Evolutionary conservation across 2,329 filamentous ascomycete species (phyloP), one percentile per base, ranked within the genome.

Genomic region (Chaetomium sp.): DNA sequence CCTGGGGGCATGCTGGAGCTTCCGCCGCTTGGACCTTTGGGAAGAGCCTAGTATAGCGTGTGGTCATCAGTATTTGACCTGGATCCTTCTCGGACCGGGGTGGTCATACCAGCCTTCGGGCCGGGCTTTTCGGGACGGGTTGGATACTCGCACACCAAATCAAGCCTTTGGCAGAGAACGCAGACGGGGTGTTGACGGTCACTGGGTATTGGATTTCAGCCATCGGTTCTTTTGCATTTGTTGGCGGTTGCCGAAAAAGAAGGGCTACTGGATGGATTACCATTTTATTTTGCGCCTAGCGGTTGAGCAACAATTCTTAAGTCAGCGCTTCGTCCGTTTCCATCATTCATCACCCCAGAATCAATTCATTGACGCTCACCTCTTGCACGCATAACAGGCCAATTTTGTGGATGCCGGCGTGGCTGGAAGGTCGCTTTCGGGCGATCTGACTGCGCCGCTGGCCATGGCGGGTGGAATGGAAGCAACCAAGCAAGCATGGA

Each of bases 351-450:
- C 31, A 10, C 12, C 12, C 9, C 16, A 10, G 5, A 6, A n/a
- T n/a, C 38, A 47, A 47, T 10, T 21, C 19, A 19, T 47, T 3
- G 6, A 21, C 1, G 19, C 54, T 57, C 35, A 57, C 54, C 54
- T 25, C 35, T 57, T 57, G 23, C 54, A 57, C 13, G 35, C 35
- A 45, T 57, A 57, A 23, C 54, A 57, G 6, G 54, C 54, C 54
- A 57, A 29, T 9, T 35, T 57, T 4, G 19, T 16, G 12, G 54
- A 16, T 16, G 25, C 21, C 13, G 54, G 10, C 10, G 10, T 29
- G 23, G 49, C 13, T 35, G 33, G 6, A 25, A 13, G n/a, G 53
- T 13, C 9, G 33, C 35, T 8, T 25, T 13, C 35, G 35, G 54
- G 19, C 54, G 35, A 38, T 57, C 13, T 10, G 7, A 23, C n/a